Evolutionary conservation across 805 yeast species (phyloP), one percentile per base, ranked within the genome.

Genomic region (Zygoascus biomembranicola): DNA sequence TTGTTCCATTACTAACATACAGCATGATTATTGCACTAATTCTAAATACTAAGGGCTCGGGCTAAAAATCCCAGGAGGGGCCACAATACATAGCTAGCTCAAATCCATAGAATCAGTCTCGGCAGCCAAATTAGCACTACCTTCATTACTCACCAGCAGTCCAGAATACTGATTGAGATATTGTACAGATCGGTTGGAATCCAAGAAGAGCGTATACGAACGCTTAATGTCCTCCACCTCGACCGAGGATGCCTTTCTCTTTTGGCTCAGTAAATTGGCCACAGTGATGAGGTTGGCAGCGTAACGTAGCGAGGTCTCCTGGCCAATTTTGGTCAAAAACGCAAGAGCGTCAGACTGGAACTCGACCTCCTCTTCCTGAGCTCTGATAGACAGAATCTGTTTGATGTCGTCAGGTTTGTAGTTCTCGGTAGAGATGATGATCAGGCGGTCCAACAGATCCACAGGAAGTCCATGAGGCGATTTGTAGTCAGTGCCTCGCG

Each of bases 391-490:
- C 58, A 94, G 74, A 63, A 94, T 94, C 49, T 90, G 82, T 64
- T 85, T 80, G 64, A 92, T 85, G 70, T 94, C 99, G 55, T 87
- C 90, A 55, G 80, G 81, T 55, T 77, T 75, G 73, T 94, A 94
- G 47, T 80, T 75, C 16, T 79, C 70, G 1, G 99, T 95, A 65
- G 94, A 90, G 59, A 94, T 89, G 57, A 94, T 94, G 60, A 94
- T 85, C 37, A 95, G 80, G 69, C 99, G 81, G 72, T 94, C 99
- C 63, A 94, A 82, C 63, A 94, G 76, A 75, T 94, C 99, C 55
- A 87, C 77, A 44, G 99, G 99, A 55, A 94, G 76, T n/a, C 99
- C 99, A 69, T 94, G 99, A 20, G 99, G 97, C 1, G 97, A 85
- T 70, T 84, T 86, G 73, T 89, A 89, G 66, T 81, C 84, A 32